Percentiles rank a stretch among this genome's conserved stretches.
These are phyloP conservation scores for Entamoeba invadens DNA, from an alignment of 208 protist genomes.

Conservation along the genomic window DNA sequence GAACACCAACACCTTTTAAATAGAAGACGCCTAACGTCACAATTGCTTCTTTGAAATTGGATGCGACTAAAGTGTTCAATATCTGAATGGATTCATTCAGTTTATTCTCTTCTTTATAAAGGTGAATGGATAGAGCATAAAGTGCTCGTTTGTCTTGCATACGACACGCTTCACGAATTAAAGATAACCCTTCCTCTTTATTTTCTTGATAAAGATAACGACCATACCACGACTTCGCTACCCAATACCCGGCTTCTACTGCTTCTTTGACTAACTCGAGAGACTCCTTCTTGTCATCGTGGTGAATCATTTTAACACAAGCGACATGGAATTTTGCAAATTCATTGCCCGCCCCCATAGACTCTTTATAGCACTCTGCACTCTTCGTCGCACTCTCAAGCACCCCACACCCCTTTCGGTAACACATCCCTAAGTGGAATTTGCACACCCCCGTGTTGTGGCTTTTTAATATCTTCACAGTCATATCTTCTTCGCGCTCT, in stretches of 20 bases:
- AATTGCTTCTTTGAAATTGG: background rate
- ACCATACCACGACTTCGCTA: background rate
- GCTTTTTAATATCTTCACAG: background rate
- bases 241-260: background rate
- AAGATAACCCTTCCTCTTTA: background rate
- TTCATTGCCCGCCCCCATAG: background rate
- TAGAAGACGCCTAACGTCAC: background rate
- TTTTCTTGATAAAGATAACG: background rate
- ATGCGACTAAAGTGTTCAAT: background rate
- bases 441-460: background rate
- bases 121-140: background rate
- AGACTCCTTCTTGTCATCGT: background rate
- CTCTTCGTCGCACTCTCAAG: background rate
- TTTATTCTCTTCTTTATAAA: background rate
- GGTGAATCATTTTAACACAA: background rate
- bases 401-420: background rate
- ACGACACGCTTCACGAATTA: background rate
- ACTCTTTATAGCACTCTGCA: background rate
- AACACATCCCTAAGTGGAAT: background rate
- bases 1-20: background rate
- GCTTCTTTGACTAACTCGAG: background rate
- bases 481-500: background rate
- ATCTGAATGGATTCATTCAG: background rate
- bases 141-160: background rate
- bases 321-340: background rate